Conservation (phyloP, 495 filamentous ascomycete species). For the Friedmanniomyces simplex region DNA sequence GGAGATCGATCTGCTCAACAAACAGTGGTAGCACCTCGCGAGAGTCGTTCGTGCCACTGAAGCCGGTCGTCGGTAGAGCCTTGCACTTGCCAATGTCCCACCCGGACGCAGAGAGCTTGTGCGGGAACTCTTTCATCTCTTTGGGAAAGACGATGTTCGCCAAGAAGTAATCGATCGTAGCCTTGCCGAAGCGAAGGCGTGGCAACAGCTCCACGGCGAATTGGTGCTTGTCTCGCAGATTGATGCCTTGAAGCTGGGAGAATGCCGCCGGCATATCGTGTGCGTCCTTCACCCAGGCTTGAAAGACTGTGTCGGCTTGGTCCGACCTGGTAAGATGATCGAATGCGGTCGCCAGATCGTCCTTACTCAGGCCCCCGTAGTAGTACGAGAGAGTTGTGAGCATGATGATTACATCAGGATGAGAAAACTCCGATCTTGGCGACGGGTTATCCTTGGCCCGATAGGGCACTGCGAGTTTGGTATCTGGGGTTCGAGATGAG, state of each 20-base stretch:
- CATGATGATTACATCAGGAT: slow-evolving; percentile 58
- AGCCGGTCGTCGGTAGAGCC: slow-evolving; percentile 46
- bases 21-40: slow-evolving; percentile 45
- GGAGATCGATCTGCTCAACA: slow-evolving; percentile 46
- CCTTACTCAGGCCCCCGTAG: slow-evolving; percentile 47
- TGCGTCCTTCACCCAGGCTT: slow-evolving; percentile 39
- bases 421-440: slow-evolving; percentile 57
- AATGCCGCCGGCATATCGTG: slow-evolving; percentile 32
- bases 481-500: slow-evolving; percentile 30
- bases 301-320: slow-evolving; percentile 45
- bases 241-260: slow-evolving; percentile 44
- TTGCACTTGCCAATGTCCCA: slow-evolving; percentile 54
- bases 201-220: slow-evolving; percentile 41
- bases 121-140: slow-evolving; percentile 52
- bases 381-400: slow-evolving; percentile 64
- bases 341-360: slow-evolving; percentile 43
- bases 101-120: slow-evolving; percentile 57
- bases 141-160: slow-evolving; percentile 52
- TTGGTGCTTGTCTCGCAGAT: slow-evolving; percentile 42
- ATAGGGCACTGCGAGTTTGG: slow-evolving; percentile 57
- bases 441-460: slow-evolving; percentile 59
- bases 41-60: slow-evolving; percentile 66
- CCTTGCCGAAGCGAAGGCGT: slow-evolving; percentile 40
- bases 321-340: slow-evolving; percentile 43
- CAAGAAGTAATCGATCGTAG: slow-evolving; percentile 53